phyloP scores from a whole-genome alignment of 2,329 filamentous ascomycete genomes.

The Calonectria pseudoreteaudii region DNA sequence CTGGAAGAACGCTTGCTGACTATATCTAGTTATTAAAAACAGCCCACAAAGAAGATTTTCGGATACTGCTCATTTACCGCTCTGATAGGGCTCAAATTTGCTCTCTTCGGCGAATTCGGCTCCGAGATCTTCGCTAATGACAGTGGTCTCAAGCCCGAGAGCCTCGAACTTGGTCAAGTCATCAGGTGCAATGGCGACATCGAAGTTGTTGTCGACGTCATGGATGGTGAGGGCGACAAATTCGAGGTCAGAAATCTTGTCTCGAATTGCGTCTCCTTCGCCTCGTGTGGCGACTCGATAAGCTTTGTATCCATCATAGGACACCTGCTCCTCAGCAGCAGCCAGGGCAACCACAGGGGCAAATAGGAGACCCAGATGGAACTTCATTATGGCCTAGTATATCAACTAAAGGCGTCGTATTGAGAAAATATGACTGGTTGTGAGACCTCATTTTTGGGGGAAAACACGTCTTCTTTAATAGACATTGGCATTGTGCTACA shows the following conservation, averaged over 20 bases:
- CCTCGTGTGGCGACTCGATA: slow-evolving; percentile 34
- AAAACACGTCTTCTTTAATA: neutral
- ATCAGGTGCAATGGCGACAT: slow-evolving; percentile 42
- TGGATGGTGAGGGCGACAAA: slow-evolving; percentile 36
- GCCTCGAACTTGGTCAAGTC: slow-evolving; percentile 35
- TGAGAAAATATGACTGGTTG: neutral
- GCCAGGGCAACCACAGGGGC: neutral
- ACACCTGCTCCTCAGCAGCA: slow-evolving; percentile 23
- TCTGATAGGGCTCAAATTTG: slow-evolving; percentile 28
- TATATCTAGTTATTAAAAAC: neutral
- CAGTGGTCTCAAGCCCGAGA: slow-evolving; percentile 33
- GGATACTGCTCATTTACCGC: slow-evolving; percentile 1
- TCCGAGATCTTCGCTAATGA: slow-evolving; percentile 40
- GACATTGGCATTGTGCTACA: neutral
- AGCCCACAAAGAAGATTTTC: too few species aligned
- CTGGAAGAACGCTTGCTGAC: neutral
- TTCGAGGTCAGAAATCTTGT: slow-evolving; percentile 34
- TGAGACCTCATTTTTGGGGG: neutral
- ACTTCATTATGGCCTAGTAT: slow-evolving; percentile 5
- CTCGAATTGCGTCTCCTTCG: slow-evolving; percentile 32
- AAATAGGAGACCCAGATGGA: neutral
- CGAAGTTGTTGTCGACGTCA: slow-evolving; percentile 33
- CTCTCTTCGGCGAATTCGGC: slow-evolving; percentile 36
- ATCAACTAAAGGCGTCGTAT: too few species aligned
- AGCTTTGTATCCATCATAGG: slow-evolving; percentile 41